Percentiles rank a stretch among this genome's conserved stretches.
Evolutionary conservation across 2,329 filamentous ascomycete genomes (phyloP).

Genomic region (Alternaria novae-zelandiae): DNA sequence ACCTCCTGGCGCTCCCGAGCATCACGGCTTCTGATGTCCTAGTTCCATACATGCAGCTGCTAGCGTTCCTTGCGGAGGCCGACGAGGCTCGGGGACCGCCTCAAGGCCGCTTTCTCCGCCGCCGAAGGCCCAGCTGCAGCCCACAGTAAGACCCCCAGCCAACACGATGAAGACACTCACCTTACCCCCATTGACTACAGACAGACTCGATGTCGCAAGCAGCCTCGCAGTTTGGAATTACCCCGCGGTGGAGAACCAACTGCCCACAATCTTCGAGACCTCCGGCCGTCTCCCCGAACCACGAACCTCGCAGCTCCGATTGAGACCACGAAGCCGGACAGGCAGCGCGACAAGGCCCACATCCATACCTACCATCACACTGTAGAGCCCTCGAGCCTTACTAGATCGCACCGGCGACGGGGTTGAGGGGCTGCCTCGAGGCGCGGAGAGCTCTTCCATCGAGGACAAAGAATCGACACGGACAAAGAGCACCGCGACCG

Average conservation of each 20-base stretch:
- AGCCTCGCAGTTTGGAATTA: background rate
- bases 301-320: background rate
- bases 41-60: too few relatives aligned
- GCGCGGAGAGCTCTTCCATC: background rate
- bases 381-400: background rate
- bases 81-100: background rate
- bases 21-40: rapidly evolving
- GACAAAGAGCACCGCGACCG: background rate
- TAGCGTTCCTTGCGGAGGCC: background rate
- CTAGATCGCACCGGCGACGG: background rate
- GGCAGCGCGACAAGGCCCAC: background rate
- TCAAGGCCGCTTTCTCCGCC: background rate
- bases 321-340: background rate
- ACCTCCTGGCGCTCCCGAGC: background rate
- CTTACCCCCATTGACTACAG: background rate
- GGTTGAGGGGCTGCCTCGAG: background rate
- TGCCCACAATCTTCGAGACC: background rate
- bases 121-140: background rate
- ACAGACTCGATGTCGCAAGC: background rate
- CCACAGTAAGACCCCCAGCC: background rate
- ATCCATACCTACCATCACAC: background rate
- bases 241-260: background rate
- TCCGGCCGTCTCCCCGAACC: background rate
- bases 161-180: background rate
- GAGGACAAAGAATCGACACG: background rate